A percentile compares a stretch with the other conserved stretches of the same genome.
phyloP scores from a whole-genome alignment of 805 yeast genomes.

The Candida chauliodis region DNA sequence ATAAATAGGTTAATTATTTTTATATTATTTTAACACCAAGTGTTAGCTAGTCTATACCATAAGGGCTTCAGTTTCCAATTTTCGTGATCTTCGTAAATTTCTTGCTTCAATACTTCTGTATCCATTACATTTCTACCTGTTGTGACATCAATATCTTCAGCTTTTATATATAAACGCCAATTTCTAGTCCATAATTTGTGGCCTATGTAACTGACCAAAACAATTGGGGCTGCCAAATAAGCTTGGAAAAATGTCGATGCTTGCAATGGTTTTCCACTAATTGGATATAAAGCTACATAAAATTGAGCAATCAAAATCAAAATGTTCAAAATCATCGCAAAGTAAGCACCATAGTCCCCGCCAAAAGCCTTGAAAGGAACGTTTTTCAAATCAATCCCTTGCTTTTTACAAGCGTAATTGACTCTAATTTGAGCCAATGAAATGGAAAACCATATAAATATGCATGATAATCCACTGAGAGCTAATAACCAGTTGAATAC shows the following conservation, averaged over 20 bases:
- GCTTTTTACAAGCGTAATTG: conserved; percentile 53
- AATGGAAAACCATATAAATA: conserved; percentile 38
- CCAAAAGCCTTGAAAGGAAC: conserved; percentile 69
- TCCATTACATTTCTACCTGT: conserved; percentile 24
- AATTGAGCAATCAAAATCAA: conserved; percentile 24
- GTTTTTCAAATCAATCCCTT: conserved; percentile 57
- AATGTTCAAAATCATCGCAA: conserved; percentile 18
- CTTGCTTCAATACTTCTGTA: conserved; percentile 23
- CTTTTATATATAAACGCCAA: conserved; percentile 20
- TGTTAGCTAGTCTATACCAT: conserved; percentile 11
- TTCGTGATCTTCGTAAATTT: conserved; percentile 15
- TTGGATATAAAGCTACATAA: conserved; percentile 28
- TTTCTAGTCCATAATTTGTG: conserved; percentile 25
- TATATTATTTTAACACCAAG: conserved; percentile 11
- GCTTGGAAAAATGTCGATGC: conserved; percentile 45
- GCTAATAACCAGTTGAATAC: conserved; percentile 38
- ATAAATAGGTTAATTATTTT: neutral
- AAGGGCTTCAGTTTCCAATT: conserved; percentile 12
- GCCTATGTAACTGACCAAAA: conserved; percentile 35
- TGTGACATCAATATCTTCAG: conserved; percentile 23
- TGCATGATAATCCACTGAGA: conserved; percentile 33
- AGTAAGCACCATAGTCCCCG: conserved; percentile 39
- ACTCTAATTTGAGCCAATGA: conserved; percentile 40
- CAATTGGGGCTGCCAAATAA: conserved; percentile 45
- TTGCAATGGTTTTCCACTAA: conserved; percentile 41